Evolutionary conservation across 768 basidiomycete genomes (phyloP).

Genomic region (Boletus sp.): DNA sequence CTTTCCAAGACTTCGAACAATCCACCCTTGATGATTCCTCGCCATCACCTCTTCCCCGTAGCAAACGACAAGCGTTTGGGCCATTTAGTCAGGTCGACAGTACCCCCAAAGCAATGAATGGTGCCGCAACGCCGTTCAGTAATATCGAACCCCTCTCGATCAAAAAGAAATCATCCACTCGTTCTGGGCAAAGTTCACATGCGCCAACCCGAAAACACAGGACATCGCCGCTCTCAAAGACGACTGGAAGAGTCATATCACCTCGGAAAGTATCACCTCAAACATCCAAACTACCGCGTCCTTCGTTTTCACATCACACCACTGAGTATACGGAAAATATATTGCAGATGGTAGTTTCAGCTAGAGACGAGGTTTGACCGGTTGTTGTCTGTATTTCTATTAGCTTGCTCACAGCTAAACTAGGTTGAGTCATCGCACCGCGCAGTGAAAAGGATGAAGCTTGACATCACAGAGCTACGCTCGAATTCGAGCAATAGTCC

Average conservation of each 20-base stretch:
- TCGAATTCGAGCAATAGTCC: constrained; percentile 16
- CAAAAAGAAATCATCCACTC: constrained; percentile 76
- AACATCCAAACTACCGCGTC: constrained; percentile 35
- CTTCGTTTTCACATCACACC: constrained; percentile 23
- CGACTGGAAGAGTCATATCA: constrained; percentile 42
- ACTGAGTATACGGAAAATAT: constrained; percentile 46
- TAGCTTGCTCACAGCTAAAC: not conserved
- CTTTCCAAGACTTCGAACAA: constrained; percentile 27
- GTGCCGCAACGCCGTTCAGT: constrained; percentile 36
- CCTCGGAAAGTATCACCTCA: constrained; percentile 58
- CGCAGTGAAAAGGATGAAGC: constrained; percentile 71
- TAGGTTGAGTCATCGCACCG: constrained; percentile 73
- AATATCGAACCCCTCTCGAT: constrained; percentile 77
- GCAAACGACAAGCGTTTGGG: constrained; percentile 67
- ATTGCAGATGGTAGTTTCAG: constrained; percentile 48
- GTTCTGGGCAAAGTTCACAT: constrained; percentile 39
- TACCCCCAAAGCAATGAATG: constrained; percentile 46
- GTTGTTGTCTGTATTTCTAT: not conserved
- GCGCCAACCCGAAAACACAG: constrained; percentile 41
- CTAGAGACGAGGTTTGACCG: constrained; percentile 60
- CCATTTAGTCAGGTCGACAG: constrained; percentile 51
- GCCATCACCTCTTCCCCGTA: constrained; percentile 61
- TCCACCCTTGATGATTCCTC: constrained; percentile 30
- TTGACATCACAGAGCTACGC: constrained; percentile 55
- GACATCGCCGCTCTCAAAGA: constrained; percentile 52